Evolutionary conservation across 2,329 filamentous ascomycete species (phyloP).

Genomic region (Apiospora rasikravindrae): DNA sequence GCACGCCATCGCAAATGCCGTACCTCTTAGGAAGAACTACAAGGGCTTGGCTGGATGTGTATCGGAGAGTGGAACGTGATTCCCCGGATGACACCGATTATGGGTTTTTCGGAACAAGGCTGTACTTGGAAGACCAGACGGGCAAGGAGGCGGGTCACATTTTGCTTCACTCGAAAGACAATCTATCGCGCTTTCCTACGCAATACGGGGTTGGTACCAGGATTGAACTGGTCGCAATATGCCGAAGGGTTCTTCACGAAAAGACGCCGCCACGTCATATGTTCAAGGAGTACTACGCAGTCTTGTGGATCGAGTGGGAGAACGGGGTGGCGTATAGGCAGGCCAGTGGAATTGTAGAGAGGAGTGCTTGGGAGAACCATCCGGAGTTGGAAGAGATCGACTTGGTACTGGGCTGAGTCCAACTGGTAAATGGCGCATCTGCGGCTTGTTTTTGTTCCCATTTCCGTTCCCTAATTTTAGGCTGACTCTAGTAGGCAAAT

Average conservation of each 20-base stretch:
- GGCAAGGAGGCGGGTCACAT: neutral
- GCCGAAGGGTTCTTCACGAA: neutral
- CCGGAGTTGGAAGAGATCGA: neutral
- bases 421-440: neutral
- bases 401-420: neutral
- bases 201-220: neutral
- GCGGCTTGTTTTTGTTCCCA: too few species aligned
- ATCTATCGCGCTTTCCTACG: neutral
- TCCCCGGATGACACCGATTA: too few species aligned
- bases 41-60: neutral
- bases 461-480: too few species aligned
- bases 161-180: neutral
- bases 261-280: neutral
- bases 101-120: too few species aligned
- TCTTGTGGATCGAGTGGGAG: constrained; percentile 9
- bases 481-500: too few species aligned
- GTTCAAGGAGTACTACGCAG: neutral
- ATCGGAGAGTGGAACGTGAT: neutral
- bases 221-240: neutral
- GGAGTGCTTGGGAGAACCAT: constrained; percentile 11
- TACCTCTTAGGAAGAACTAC: neutral
- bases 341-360: neutral
- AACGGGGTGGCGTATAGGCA: neutral
- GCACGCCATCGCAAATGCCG: neutral
- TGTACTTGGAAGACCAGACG: neutral